Conservation (phyloP, 345 rosid species). For the Erucastrum elatum region DNA sequence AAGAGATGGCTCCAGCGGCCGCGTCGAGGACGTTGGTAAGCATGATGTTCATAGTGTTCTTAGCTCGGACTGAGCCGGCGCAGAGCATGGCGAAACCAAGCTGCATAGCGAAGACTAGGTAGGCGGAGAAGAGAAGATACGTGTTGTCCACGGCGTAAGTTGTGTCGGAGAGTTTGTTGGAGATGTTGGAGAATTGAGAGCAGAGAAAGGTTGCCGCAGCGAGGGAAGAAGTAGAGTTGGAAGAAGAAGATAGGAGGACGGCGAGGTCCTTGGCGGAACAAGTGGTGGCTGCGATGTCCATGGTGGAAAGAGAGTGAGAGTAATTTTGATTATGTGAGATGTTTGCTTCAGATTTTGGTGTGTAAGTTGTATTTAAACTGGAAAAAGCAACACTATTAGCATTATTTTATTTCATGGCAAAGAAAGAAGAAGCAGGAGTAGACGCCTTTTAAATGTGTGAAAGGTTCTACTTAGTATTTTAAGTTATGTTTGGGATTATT, state of each 20-base stretch:
- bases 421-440: background rate
- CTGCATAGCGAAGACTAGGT: background rate
- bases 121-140: background rate
- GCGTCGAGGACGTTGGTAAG: background rate
- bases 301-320: constrained; percentile 1
- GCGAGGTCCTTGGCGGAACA: background rate
- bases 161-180: constrained; percentile 1
- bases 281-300: background rate
- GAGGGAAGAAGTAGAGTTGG: background rate
- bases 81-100: background rate
- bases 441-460: background rate
- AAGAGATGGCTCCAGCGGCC: background rate
- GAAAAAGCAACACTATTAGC: background rate
- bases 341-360: background rate
- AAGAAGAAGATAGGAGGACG: background rate
- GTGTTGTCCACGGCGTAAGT: background rate
- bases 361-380: background rate
- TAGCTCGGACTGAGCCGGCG: background rate
- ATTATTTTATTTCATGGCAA: background rate
- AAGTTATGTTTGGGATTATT: background rate
- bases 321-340: background rate
- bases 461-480: background rate
- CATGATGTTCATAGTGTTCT: background rate
- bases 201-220: background rate
- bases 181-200: background rate